These are phyloP conservation scores for Penicillium odoratum DNA, from an alignment of 495 filamentous ascomycete genomes.

Conservation along the genomic window DNA sequence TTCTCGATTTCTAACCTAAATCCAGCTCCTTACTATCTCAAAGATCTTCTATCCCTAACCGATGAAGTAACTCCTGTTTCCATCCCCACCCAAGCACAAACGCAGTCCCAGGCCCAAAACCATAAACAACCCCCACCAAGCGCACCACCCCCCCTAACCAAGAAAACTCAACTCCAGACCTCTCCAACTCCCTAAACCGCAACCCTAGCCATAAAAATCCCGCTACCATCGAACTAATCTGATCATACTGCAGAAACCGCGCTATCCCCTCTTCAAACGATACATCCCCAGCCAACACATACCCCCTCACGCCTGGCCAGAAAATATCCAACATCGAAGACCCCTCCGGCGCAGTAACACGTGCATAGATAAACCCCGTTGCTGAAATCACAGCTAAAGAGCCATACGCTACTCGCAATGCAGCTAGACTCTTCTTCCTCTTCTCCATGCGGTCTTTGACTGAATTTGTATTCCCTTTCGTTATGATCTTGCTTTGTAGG, in stretches of 20 bases:
- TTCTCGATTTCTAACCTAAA: neutral
- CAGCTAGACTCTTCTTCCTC: neutral
- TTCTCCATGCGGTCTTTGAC: neutral
- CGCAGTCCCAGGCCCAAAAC: constrained; percentile 21
- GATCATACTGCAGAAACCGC: constrained; percentile 19
- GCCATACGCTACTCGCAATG: neutral
- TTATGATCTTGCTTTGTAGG: no score
- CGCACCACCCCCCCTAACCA: constrained; percentile 12
- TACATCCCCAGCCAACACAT: constrained; percentile 5
- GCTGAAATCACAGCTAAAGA: neutral
- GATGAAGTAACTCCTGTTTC: constrained; percentile 22
- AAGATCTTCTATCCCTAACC: neutral
- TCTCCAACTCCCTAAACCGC: constrained; percentile 19
- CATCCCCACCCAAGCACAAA: constrained; percentile 24
- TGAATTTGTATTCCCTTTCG: neutral
- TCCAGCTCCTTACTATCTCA: neutral
- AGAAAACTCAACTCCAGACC: constrained; percentile 6
- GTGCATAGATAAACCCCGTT: neutral
- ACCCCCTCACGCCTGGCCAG: neutral
- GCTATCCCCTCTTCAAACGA: constrained; percentile 16
- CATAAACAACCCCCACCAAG: constrained; percentile 1
- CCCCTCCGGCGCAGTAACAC: neutral
- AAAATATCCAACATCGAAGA: neutral
- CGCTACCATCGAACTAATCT: constrained; percentile 14
- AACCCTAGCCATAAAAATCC: constrained; percentile 9